Evolutionary conservation across 1,139 yeast species (phyloP).

Genomic region (Candida freyschussii): DNA sequence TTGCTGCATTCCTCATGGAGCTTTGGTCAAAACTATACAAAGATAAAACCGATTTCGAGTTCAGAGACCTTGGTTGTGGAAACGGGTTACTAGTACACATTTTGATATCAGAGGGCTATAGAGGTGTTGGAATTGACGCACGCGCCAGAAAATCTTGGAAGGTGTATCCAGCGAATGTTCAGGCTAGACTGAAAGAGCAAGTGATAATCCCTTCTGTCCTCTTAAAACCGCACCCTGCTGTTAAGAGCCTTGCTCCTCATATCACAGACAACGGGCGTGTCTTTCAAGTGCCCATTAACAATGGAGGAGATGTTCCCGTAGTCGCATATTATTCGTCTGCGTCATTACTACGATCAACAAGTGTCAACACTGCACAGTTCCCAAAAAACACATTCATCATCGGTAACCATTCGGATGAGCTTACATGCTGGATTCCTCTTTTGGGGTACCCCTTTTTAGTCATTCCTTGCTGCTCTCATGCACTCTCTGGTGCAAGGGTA

Average conservation of each 20-base stretch:
- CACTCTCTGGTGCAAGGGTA: conserved; percentile 67
- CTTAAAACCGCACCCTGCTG: conserved; percentile 63
- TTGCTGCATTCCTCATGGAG: conserved; percentile 92
- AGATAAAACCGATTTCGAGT: conserved; percentile 49
- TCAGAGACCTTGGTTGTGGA: conserved; percentile 93
- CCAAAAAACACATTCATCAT: conserved; percentile 72
- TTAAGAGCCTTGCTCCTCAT: conserved; percentile 48
- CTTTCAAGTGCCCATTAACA: conserved; percentile 47
- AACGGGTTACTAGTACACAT: conserved; percentile 84
- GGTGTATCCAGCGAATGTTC: conserved; percentile 60
- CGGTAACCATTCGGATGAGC: conserved; percentile 94
- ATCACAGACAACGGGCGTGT: conserved; percentile 54
- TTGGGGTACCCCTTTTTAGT: conserved; percentile 84
- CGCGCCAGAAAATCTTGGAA: conserved; percentile 86
- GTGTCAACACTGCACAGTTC: conserved; percentile 64
- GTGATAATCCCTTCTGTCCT: conserved; percentile 72
- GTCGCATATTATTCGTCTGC: conserved; percentile 27
- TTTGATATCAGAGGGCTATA: conserved; percentile 70
- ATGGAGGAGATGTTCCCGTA: conserved; percentile 26
- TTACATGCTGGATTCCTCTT: conserved; percentile 93
- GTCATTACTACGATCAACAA: conserved; percentile 46
- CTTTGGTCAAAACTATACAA: conserved; percentile 66
- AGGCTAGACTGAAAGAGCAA: conserved; percentile 58
- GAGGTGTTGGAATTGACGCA: conserved; percentile 86
- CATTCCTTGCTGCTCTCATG: conserved; percentile 93